Percentiles rank a stretch among this genome's conserved stretches.
phyloP scores from a whole-genome alignment of 208 protist genomes.

The Leishmania mexicana region DNA sequence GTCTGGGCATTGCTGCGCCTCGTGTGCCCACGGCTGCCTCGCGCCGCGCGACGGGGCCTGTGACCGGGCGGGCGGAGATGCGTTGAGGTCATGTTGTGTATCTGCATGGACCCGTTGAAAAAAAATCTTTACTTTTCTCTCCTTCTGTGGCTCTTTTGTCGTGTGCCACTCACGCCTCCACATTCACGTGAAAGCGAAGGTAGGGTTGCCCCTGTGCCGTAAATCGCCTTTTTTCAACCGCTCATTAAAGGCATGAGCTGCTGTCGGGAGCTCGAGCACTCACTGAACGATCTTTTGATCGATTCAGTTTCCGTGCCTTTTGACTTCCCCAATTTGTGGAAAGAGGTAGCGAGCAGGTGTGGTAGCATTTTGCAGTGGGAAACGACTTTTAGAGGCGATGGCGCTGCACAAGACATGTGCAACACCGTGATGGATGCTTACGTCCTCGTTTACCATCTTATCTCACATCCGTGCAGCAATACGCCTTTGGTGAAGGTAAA shows the following conservation, averaged over 20 bases:
- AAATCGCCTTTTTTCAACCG: background rate
- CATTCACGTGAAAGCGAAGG: background rate
- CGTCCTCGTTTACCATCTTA: slow-evolving; percentile 51
- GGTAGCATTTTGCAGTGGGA: slow-evolving; percentile 39
- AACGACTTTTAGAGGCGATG: slow-evolving; percentile 3
- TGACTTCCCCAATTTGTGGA: slow-evolving; percentile 39
- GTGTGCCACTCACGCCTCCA: background rate
- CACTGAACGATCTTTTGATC: slow-evolving; percentile 32
- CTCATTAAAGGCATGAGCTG: slow-evolving; percentile 4
- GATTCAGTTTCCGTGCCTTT: slow-evolving; percentile 34
- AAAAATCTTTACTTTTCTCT: background rate
- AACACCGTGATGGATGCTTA: slow-evolving; percentile 37
- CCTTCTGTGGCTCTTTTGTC: background rate
- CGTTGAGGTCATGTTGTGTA: background rate
- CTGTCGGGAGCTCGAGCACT: slow-evolving; percentile 26
- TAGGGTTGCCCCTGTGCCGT: background rate
- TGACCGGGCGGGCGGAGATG: background rate
- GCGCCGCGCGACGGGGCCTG: background rate
- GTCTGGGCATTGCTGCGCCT: background rate
- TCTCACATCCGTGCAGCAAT: slow-evolving; percentile 48
- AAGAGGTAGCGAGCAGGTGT: slow-evolving; percentile 34
- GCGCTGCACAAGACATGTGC: slow-evolving; percentile 31
- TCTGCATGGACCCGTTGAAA: background rate
- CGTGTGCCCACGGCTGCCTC: background rate
- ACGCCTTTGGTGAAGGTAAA: slow-evolving; percentile 30